Evolutionary conservation across 2,329 filamentous ascomycete species (phyloP), one percentile per base, ranked within the genome.

Genomic region (Beauveria varroae): DNA sequence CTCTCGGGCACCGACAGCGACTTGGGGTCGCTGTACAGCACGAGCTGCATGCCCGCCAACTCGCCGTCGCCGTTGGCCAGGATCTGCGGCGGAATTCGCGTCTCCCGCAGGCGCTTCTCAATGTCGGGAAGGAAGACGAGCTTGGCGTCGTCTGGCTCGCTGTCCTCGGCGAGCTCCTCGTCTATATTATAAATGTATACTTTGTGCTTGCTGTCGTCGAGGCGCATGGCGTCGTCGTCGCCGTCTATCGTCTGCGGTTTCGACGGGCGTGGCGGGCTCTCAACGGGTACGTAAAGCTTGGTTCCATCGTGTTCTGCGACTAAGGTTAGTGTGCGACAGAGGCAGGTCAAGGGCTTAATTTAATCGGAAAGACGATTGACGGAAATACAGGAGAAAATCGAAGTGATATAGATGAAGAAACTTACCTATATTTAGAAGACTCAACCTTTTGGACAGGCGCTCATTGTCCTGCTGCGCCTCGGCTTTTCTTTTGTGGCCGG

Each of bases 181-280:
- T 96, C 92, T 10, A 99, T 80, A 74, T 96, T 87, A 78, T 93
- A 88, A 67, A 99, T 92, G 79, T 95, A 97, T 63, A 97, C 86
- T 70, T 89, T 90, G 76, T 96, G 82, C 68, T 90, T 89, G 37
- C 90, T 88, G 74, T 96, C 88, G 75, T 98, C 93, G 63, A 98
- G 72, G 62, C 89, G 83, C 93, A 98, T 97, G 61, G 74, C 70
- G 67, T 91, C 88, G 64, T 84, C 77, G 71, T 70, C 53, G 66
- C 57, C 57, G 65, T 57, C 50, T 63, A 47, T 50, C 62, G 54
- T 46, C 61, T 49, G 44, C 51, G 30, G 49, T 49, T 16, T 24
- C 16, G 30, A n/a, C 24, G 34, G 47, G 16, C 22, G 40, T 9
- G 26, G 34, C 52, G 78, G 73, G 61, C 76, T 78, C 71, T 86